A percentile compares a stretch with the other conserved stretches of the same genome.
Evolutionary conservation across 1,284 basidiomycete species (phyloP).

Genomic region (Sanghuangporus weigelae): DNA sequence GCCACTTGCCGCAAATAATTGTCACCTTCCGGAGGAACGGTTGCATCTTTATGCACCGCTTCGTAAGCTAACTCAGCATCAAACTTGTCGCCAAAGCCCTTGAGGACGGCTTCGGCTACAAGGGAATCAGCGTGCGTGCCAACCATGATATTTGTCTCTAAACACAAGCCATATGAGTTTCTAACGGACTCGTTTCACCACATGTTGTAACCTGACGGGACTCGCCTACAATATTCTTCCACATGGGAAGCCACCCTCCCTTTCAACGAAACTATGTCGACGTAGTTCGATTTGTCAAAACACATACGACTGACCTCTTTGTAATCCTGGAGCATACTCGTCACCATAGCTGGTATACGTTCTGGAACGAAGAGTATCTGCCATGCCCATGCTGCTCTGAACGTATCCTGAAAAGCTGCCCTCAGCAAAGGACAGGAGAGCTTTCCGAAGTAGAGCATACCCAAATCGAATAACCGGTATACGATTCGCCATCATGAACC

Average conservation of each 20-base stretch:
- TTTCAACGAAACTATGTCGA: conserved; percentile 25
- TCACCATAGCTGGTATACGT: conserved; percentile 68
- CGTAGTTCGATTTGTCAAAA: neutral
- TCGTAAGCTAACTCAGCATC: conserved; percentile 65
- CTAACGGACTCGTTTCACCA: too few relatives aligned
- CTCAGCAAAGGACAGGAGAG: neutral
- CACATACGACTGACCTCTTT: conserved; percentile 38
- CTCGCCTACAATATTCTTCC: conserved; percentile 77
- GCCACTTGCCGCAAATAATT: conserved; percentile 44
- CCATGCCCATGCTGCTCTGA: conserved; percentile 76
- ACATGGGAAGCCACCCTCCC: conserved; percentile 86
- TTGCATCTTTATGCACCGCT: conserved; percentile 74
- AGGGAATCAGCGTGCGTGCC: conserved; percentile 79
- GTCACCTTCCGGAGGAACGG: conserved; percentile 62
- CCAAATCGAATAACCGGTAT: conserved; percentile 85
- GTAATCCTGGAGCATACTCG: conserved; percentile 79
- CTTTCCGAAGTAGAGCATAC: conserved; percentile 30
- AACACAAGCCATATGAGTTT: neutral
- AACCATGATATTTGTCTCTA: conserved; percentile 75
- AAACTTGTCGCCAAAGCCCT: conserved; percentile 54
- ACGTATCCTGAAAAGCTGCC: conserved; percentile 54
- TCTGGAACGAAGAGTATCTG: conserved; percentile 75
- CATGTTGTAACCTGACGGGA: neutral
- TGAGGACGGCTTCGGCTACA: conserved; percentile 71
- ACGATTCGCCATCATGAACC: conserved; percentile 60